Percentiles rank a stretch among this genome's conserved stretches.
These are phyloP conservation scores for Fusarium dimerum DNA, from an alignment of 2,329 filamentous ascomycete genomes.

Conservation along the genomic window DNA sequence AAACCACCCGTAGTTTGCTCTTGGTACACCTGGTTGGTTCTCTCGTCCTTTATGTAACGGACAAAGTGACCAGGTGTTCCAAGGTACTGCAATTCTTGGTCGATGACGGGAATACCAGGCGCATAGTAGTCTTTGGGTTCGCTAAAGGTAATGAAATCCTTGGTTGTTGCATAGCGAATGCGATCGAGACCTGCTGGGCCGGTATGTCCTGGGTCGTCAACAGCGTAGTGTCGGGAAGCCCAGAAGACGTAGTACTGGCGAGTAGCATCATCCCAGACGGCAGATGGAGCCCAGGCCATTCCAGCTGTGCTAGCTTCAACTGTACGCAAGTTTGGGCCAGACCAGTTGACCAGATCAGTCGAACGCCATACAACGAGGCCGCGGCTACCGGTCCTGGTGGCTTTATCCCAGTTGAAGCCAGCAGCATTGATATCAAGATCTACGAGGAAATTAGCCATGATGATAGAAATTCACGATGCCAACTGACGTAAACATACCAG, in stretches of 20 bases:
- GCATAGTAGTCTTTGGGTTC: slow-evolving; percentile 46
- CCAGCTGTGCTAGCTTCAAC: slow-evolving; percentile 36
- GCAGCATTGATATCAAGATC: slow-evolving; percentile 38
- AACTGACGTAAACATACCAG: too few relatives aligned
- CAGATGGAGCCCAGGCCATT: slow-evolving; percentile 41
- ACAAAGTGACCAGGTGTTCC: slow-evolving; percentile 42
- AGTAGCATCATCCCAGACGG: slow-evolving; percentile 36
- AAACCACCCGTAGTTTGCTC: slow-evolving; percentile 46
- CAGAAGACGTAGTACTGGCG: slow-evolving; percentile 50
- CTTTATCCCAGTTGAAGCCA: slow-evolving; percentile 39
- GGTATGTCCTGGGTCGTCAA: slow-evolving; percentile 45
- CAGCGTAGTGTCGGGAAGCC: slow-evolving; percentile 46
- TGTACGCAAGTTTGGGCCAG: slow-evolving; percentile 23
- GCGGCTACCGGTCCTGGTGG: slow-evolving; percentile 37
- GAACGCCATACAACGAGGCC: slow-evolving; percentile 41
- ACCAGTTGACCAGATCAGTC: slow-evolving; percentile 37
- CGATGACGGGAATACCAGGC: slow-evolving; percentile 46
- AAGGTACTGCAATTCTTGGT: slow-evolving; percentile 49
- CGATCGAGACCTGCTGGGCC: slow-evolving; percentile 41
- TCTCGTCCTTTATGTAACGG: slow-evolving; percentile 54
- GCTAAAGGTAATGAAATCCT: slow-evolving; percentile 51
- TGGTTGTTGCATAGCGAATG: slow-evolving; percentile 53
- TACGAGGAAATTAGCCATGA: too few relatives aligned
- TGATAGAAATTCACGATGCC: too few relatives aligned
- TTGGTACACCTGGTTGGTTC: slow-evolving; percentile 48